Evolutionary conservation across 2,329 filamentous ascomycete genomes (phyloP), one percentile per base, ranked within the genome.

Genomic region (Sporothrix phasma): DNA sequence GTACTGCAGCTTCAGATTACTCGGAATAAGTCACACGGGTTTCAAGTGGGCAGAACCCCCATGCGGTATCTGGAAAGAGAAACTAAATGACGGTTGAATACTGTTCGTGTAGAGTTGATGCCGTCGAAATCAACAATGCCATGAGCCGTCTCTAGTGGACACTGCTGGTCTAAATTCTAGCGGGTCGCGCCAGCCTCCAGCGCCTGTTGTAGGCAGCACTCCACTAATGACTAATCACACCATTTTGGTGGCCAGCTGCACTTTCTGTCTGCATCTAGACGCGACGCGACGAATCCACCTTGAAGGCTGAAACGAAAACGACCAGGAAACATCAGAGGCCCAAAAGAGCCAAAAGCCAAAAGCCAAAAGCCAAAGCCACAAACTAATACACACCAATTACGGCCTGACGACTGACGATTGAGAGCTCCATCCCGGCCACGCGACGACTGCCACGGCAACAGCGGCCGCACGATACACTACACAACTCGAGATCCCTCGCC

Each of bases 251-350:
- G 13, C 15, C 37, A 22, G 29, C 39, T 22, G 54, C 54, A 58
- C 54, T 17, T 58, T 58, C 53, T 43, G 5, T 41, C 17, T 47
- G 34, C 34, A 53, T 29, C 34, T 17, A 54, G 37, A 64, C 58
- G 46, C 63, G 63, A 65, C 63, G 63, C 63, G 63, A 49, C 56
- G 15, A 58, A 22, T n/a, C 26, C n/a, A 26, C 17, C 46, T 26
- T 17, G 43, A 51, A 15, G 54, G 24, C 39, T 22, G 24, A 46
- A 46, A 10, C n/a, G 56, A 45, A 46, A 34, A 60, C 13, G 13
- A 29, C 37, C 37, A 43, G 34, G n/a, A 24, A 49, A 43, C 26
- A 41, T 47, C 31, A 22, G 41, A 17, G 5, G 19, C 10, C 26
- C 8, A 13, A 43, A 26, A 31, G 17, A 3, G 4, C 46, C 24